phyloP scores from a whole-genome alignment of 208 protist species.

The Leishmania mexicana region DNA sequence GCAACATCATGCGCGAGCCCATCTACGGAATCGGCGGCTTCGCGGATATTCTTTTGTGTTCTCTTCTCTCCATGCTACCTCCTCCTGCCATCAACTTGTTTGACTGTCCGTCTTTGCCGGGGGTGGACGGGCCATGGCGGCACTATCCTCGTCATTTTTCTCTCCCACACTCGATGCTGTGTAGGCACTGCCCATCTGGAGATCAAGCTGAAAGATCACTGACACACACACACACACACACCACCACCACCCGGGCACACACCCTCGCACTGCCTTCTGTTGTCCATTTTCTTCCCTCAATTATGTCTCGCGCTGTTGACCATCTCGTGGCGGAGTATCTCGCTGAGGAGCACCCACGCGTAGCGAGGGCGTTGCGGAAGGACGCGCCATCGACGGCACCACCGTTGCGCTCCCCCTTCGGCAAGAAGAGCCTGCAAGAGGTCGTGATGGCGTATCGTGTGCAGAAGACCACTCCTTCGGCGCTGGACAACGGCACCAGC shows the following conservation, averaged over 20 bases:
- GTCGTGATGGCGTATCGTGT: conserved; percentile 21
- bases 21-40: not conserved
- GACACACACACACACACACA: not conserved
- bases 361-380: conserved; percentile 42
- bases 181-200: not conserved
- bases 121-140: not conserved
- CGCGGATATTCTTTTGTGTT: not conserved
- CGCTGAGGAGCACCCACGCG: conserved; percentile 35
- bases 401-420: conserved; percentile 20
- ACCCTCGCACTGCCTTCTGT: not conserved
- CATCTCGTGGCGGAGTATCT: conserved; percentile 58
- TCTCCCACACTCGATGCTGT: not conserved
- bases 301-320: conserved; percentile 57
- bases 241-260: not conserved
- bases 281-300: not conserved
- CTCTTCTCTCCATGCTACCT: not conserved
- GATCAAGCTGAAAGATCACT: not conserved
- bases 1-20: no score
- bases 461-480: conserved; percentile 26
- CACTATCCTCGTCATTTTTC: not conserved
- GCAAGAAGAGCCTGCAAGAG: conserved; percentile 21
- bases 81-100: not conserved
- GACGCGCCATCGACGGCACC: conserved; percentile 17
- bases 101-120: not conserved
- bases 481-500: conserved; percentile 41